Base-by-base conservation (phyloP, 441 rosid species). In the Bruguiera hainesii region DNA sequence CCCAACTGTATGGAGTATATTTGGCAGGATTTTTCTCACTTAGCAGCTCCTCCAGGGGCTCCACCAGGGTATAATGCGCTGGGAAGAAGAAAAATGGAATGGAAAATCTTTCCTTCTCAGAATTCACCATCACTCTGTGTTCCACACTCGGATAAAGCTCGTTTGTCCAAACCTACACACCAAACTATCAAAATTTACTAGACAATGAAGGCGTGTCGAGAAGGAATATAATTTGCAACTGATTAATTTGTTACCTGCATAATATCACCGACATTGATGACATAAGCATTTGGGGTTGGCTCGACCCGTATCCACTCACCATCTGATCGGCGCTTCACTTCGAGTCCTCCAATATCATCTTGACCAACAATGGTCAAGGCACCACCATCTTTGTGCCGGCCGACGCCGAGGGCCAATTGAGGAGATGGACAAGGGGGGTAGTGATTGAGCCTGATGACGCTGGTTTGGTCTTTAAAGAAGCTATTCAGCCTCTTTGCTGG, bases 401-500 rank as follows among this genome's bases (percentile, higher is more conserved):
- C 89, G 30, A 90, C 83, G n/a, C 97, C 97, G 0, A 91, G 90
- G 9, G 97, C 80, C 57, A 91, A 65, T 51, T 87, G 81, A 6
- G 97, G 97, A 63, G 77, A 84, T 8, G 97, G 96, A 76, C 96
- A 91, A 53, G 88, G 85, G 15, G 96, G 96, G 66, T 91, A 91
- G 77, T 82, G 86, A 42, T 91, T 91, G 65, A 84, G 88, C 71
- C 93, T 82, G 23, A 83, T 18, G 70, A 85, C 83, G 33, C 84
- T 83, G 4, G 83, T 88, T n/a, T 78, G 89, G 49, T 89, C 97
- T 21, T 90, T 82, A 61, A 89, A 84, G 62, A 84, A 89, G 2
- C 76, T 80, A 73, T 79, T 80, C 48, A 90, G 81, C 42, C 63
- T 76, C 7, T 83, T 80, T 6, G 78, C 75, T 11, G 61, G 60